Base-by-base conservation (phyloP, 306 rosid species). In the Pterocarpus santalinus region DNA sequence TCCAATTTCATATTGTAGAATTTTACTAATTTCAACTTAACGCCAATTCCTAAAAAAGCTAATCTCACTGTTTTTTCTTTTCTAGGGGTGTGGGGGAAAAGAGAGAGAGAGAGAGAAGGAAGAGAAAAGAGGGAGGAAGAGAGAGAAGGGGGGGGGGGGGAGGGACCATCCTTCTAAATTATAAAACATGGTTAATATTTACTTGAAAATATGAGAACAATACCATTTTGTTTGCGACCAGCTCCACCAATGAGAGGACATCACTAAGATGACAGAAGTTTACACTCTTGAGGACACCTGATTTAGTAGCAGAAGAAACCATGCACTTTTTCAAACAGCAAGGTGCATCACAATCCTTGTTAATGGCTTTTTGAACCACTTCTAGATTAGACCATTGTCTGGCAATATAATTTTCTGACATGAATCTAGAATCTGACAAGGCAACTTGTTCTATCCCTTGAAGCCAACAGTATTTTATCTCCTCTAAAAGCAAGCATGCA, bases 181-280 rank as follows among this genome's bases (percentile, higher is more conserved):
- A 58, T n/a, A 67, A 64, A 44, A 32, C 49, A 82, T 1, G 36
- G n/a, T 38, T 58, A 64, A 65, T 22, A 75, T 43, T 49, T 80
- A 80, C 60, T 58, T 55, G 69, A 80, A 80, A 73, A 76, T 52
- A 81, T 51, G 73, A 69, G 85, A 80, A 32, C 12, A 75, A 75
- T 91, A 95, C 98, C 97, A 69, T 82, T 82, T 80, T 83, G 87
- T 75, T 77, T 58, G 95, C 92, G 58, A 91, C 85, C 61, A 95
- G 84, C 91, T 95, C 99, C 88, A 95, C 82, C 86, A 95, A 82
- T 8, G 99, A 88, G n/a, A 91, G 69, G 63, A 86, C 85, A 82
- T 93, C 91, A 22, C 76, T 78, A 72, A 93, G 82, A 73, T 75
- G 76, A 30, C 89, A 87, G 14, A 87, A 51, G 84, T 73, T 34